Base-by-base conservation (phyloP, 1,139 yeast species). In the Geotrichum europaeum region DNA sequence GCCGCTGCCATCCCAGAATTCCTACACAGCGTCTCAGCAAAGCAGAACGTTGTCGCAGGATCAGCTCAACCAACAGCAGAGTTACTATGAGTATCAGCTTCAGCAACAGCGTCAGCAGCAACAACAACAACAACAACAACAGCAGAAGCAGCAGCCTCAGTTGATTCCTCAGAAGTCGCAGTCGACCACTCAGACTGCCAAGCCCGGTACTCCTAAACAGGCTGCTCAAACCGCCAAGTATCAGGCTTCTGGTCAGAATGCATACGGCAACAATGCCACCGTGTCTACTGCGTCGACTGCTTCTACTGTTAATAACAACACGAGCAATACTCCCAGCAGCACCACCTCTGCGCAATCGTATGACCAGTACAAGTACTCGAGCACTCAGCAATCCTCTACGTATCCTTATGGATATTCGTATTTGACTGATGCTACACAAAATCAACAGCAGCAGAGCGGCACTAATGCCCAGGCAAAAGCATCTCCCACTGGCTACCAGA, bases 1-100 rank as follows among this genome's bases (percentile, higher is more conserved):
- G 20, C 54, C 59, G 13, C 49, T 40, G 52, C 54, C 60, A 7
- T 57, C 60, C 12, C 60, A 57, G 49, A 52, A 47, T 25, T 47
- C 53, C 6, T 56, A 57, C 54, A 40, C 51, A 13, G 10, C 36
- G 6, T n/a, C 32, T 18, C 25, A 43, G 12, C 32, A 32, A 22
- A 32, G 3, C 47, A 52, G 47, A 34, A 18, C 47, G 6, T 22
- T n/a, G 18, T 53, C 56, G 20, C 56, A 53, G 32, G 49, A 36
- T 24, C 25, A 34, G n/a, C 49, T 30, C 32, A 36, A 13, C 22
- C 56, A 24, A 22, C 34, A 32, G 15, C 49, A 20, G 18, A 50
- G 53, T n/a, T 18, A 24, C 43, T 32, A 25, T 9, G 50, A 53
- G 30, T 47, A 53, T 15, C 56, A 53, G 40, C 49, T 53, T n/a